Evolutionary conservation across 2,329 filamentous ascomycete genomes (phyloP).

Genomic region (Ceratocystis cacaofunesta): DNA sequence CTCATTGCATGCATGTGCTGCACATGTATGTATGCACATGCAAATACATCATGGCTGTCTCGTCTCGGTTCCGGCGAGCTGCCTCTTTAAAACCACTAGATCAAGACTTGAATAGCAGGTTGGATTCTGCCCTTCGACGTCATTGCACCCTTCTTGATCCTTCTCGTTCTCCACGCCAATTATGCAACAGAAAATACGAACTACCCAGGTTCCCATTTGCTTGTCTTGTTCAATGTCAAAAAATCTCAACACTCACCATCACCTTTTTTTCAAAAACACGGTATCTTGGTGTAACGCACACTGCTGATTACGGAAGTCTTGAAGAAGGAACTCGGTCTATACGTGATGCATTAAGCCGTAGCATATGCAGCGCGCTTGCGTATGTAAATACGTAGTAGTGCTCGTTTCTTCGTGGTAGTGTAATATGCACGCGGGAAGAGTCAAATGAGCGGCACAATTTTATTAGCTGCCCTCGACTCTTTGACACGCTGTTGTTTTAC

Average conservation of each 20-base stretch:
- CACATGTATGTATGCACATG: neutral
- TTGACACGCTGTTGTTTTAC: neutral
- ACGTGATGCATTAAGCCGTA: neutral
- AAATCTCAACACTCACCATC: neutral
- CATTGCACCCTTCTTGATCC: neutral
- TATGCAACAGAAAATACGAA: neutral
- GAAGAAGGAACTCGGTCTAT: neutral
- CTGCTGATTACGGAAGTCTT: neutral
- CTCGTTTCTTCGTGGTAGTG: neutral
- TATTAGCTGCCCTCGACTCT: neutral
- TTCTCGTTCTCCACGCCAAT: neutral
- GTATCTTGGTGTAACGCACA: neutral
- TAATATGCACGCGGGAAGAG: neutral
- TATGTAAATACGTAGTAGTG: too few species aligned
- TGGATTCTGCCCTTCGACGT: neutral
- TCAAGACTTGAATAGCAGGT: neutral
- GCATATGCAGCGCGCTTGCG: neutral
- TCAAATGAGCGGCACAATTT: neutral
- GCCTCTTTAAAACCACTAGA: neutral
- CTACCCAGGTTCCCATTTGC: neutral
- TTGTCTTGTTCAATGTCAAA: neutral
- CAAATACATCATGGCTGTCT: neutral
- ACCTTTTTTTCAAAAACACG: neutral
- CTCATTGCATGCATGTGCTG: neutral
- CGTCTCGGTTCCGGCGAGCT: neutral